phyloP scores from a whole-genome alignment of 345 rosid species.

The Eucalyptus tenuipes region DNA sequence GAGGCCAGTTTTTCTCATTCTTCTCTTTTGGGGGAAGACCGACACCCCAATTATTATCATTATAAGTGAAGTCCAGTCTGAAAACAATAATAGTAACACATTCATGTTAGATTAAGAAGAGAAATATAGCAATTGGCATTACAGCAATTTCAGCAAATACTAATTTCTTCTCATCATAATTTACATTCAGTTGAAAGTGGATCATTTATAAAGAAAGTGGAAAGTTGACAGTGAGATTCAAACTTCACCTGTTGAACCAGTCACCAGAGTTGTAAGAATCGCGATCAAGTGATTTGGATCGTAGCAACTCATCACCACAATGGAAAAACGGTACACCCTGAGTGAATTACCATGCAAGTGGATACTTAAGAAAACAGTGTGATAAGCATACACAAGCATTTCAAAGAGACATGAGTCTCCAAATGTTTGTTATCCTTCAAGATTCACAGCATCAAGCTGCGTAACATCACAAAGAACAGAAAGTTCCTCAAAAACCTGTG shows the following conservation, averaged over 20 bases:
- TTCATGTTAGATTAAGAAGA: not conserved
- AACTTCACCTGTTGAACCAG: conserved; percentile 82
- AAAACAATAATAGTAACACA: not conserved
- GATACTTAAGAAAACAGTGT: not conserved
- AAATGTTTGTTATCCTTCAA: not conserved
- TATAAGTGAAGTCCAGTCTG: conserved; percentile 83
- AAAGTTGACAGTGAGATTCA: not conserved
- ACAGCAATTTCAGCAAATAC: not conserved
- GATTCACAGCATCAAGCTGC: not conserved
- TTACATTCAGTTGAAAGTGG: not conserved
- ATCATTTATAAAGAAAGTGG: not conserved
- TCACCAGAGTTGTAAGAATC: conserved; percentile 98
- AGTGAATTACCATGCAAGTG: not conserved
- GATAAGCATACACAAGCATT: not conserved
- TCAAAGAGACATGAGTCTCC: not conserved
- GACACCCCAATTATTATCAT: conserved; percentile 81
- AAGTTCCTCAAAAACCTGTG: conserved; percentile 43
- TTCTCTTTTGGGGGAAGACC: conserved; percentile 92
- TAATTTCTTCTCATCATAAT: not conserved
- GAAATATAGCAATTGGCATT: not conserved
- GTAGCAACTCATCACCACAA: conserved; percentile 85
- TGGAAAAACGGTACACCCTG: conserved; percentile 97
- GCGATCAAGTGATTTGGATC: conserved; percentile 94
- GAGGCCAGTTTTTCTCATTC: conserved; percentile 70
- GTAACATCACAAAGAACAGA: not conserved